Evolutionary conservation across 2,329 filamentous ascomycete genomes (phyloP).

Genomic region (Sporothrix humicola): DNA sequence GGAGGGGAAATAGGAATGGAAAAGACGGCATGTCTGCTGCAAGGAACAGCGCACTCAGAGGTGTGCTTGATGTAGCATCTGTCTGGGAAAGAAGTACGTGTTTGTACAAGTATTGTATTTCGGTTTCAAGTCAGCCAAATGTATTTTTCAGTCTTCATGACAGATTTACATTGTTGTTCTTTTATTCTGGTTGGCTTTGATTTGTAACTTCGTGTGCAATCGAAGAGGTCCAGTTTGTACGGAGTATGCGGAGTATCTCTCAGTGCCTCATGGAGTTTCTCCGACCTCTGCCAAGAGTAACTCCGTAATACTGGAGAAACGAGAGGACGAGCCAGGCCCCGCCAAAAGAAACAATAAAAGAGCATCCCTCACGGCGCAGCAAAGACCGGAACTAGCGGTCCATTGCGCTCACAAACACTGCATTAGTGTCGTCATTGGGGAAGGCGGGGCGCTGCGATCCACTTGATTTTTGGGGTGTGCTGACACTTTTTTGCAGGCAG

Average conservation of each 20-base stretch:
- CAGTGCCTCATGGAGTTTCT: conserved; percentile 7
- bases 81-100: not conserved
- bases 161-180: not conserved
- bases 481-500: conserved; percentile 21
- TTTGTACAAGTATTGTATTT: not conserved
- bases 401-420: conserved; percentile 1
- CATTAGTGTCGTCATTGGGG: conserved; percentile 24
- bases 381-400: conserved; percentile 14
- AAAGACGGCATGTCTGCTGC: conserved; percentile 9
- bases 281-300: conserved; percentile 11
- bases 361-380: not conserved
- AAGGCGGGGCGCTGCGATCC: not conserved
- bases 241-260: conserved; percentile 7
- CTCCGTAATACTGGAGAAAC: conserved; percentile 15
- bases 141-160: too few species aligned
- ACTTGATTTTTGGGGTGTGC: conserved; percentile 23
- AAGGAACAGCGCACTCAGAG: not conserved
- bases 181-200: not conserved
- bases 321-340: not conserved
- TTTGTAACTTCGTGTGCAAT: not conserved
- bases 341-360: not conserved
- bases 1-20: not conserved
- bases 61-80: not conserved
- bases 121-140: not conserved
- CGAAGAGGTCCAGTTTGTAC: not conserved